phyloP scores from a whole-genome alignment of 352 stramenopile species.

The Phytophthora pini region DNA sequence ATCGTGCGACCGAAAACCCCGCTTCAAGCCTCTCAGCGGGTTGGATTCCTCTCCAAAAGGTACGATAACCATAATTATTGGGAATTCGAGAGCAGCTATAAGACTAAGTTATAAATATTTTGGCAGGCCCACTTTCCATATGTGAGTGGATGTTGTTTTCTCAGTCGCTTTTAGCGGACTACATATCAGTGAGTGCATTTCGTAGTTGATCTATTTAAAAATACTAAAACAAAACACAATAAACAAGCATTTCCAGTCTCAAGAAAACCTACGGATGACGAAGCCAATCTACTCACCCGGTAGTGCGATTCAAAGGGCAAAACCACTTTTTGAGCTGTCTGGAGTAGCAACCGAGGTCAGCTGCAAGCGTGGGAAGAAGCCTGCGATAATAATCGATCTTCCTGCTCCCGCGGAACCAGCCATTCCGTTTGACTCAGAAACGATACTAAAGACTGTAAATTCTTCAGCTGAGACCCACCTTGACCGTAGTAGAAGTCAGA shows the following conservation, averaged over 20 bases:
- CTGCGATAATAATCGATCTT: background rate
- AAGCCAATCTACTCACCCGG: conserved; percentile 23
- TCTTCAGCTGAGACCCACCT: background rate
- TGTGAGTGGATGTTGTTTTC: conserved; percentile 22
- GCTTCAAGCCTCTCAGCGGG: conserved; percentile 65
- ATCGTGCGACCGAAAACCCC: conserved; percentile 78
- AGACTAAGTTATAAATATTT: background rate
- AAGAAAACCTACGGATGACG: conserved; percentile 19
- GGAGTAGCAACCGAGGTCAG: conserved; percentile 17
- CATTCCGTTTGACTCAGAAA: conserved; percentile 27
- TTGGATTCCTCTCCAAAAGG: conserved; percentile 69
- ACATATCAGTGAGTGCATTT: conserved; percentile 9
- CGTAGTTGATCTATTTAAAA: conserved; percentile 29
- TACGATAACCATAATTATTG: conserved; percentile 21
- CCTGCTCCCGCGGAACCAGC: background rate
- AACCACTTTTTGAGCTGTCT: conserved; percentile 47
- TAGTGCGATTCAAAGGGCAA: conserved; percentile 38
- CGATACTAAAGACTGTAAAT: conserved; percentile 23
- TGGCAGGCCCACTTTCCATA: conserved; percentile 41
- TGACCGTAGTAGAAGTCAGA: conserved; percentile 1
- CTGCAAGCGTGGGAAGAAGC: conserved; percentile 9
- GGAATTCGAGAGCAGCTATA: background rate
- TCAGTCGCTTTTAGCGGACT: background rate
- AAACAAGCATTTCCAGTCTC: conserved; percentile 2
- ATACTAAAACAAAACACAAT: too few species aligned